These are phyloP conservation scores for Malassezia yamatoensis DNA, from an alignment of 1,284 basidiomycete species.

Conservation along the genomic window DNA sequence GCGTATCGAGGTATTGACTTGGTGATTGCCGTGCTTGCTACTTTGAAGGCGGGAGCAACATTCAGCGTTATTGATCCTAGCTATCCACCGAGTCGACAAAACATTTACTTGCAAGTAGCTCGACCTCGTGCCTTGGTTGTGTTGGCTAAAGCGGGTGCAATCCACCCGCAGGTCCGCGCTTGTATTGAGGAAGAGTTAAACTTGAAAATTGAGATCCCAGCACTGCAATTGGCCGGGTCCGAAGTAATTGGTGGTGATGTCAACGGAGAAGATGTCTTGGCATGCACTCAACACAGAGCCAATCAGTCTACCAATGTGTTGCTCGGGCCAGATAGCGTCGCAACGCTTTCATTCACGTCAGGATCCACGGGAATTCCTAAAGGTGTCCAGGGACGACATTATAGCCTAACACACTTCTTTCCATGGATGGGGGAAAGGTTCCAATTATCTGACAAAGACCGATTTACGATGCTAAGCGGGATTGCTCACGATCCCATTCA, in stretches of 20 bases:
- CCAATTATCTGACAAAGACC: slow-evolving; percentile 63
- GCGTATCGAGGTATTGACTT: slow-evolving; percentile 92
- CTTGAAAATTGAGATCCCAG: slow-evolving; percentile 86
- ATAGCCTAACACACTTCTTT: slow-evolving; percentile 96
- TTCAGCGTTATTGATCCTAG: slow-evolving; percentile 98
- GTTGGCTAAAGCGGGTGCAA: slow-evolving; percentile 76
- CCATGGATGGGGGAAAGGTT: slow-evolving; percentile 97
- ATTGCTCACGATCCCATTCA: slow-evolving; percentile 99
- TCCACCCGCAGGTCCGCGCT: slow-evolving; percentile 71
- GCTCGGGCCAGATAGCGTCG: slow-evolving; percentile 87
- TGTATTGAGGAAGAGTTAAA: slow-evolving; percentile 68
- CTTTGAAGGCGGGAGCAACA: slow-evolving; percentile 89
- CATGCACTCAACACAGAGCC: slow-evolving; percentile 53
- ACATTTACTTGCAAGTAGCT: slow-evolving; percentile 88
- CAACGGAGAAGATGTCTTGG: slow-evolving; percentile 51
- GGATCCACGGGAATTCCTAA: slow-evolving; percentile 97
- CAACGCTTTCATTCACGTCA: slow-evolving; percentile 90
- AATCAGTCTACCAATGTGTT: slow-evolving; percentile 57
- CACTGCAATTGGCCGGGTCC: slow-evolving; percentile 63
- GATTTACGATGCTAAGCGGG: slow-evolving; percentile 96
- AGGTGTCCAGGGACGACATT: slow-evolving; percentile 89
- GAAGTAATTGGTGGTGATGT: slow-evolving; percentile 59
- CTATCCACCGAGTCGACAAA: slow-evolving; percentile 87
- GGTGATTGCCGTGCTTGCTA: slow-evolving; percentile 91
- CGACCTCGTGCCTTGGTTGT: slow-evolving; percentile 86